Base-by-base conservation (phyloP, 768 basidiomycete species). In the Naganishia vaughanmartiniae region DNA sequence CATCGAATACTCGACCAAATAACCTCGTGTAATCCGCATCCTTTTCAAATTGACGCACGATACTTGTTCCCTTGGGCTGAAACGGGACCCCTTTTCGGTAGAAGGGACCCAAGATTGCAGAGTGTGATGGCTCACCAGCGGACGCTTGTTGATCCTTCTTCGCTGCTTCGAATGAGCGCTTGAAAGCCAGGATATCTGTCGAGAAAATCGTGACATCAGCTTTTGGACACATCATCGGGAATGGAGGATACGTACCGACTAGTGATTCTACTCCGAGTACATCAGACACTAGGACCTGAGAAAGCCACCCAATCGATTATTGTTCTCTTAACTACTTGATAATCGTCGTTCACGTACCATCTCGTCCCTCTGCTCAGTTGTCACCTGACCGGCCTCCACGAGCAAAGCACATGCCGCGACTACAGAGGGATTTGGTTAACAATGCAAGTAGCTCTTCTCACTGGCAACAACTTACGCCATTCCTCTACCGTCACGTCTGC, bases 71-170 rank as follows among this genome's bases (percentile, higher is more conserved):
- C 54, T 78, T 78, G 9, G 65, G 56, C 39, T 75, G 67, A 0
- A 45, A 10, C 0, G 75, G 73, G 0, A 74, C 77, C 17, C 71
- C 70, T 3, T 67, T 28, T 24, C 74, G 67, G 63, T 75, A 78
- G 72, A 77, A 77, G 4, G 77, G 75, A 7, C 76, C 76, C 24
- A 77, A 71, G 63, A 78, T 77, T 21, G 74, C 75, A 11, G 70
- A 70, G 42, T 63, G 60, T 3, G 60, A 63, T 4, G 60, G 36
- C 26, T 63, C 60, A 26, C 2, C 42, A 10, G 60, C n/a, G 1
- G 60, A 45, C 19, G 60, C 2, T 30, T 63, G 36, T 28, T 46
- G 4, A 7, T 63, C 39, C 24, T 63, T 63, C 42, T 63, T 63
- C 26, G 60, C 60, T 17, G 60, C 60, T 9, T 63, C 60, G 39